Evolutionary conservation across 2,329 filamentous ascomycete species (phyloP).

Genomic region (Exophiala bonariae): DNA sequence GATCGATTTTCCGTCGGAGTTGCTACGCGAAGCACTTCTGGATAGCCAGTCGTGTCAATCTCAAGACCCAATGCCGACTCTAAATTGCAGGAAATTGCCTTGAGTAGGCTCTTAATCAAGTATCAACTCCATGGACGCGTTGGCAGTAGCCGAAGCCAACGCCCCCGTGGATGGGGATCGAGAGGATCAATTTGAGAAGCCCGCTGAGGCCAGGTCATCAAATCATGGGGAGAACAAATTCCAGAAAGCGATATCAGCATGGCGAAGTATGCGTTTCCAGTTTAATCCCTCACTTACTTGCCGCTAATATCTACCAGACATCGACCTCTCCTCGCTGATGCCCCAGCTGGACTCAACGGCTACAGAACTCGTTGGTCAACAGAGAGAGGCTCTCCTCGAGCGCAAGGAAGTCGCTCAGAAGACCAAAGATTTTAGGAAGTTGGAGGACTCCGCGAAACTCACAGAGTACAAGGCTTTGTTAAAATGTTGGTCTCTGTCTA

Average conservation of each 20-base stretch:
- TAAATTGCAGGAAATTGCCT: no score
- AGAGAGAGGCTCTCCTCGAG: conserved; percentile 92
- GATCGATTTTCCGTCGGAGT: no score
- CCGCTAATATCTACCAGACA: conserved; percentile 55
- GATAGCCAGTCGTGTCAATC: no score
- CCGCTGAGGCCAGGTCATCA: conserved; percentile 32
- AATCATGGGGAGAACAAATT: conserved; percentile 81
- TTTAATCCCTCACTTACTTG: not conserved
- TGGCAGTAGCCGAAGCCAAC: conserved; percentile 43
- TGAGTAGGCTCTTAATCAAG: no score
- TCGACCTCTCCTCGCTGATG: conserved; percentile 82
- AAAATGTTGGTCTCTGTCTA: conserved; percentile 60
- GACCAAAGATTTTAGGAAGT: conserved; percentile 95
- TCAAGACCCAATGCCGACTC: no score
- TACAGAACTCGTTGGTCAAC: conserved; percentile 91
- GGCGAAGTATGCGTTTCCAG: conserved; percentile 71
- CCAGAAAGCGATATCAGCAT: conserved; percentile 91
- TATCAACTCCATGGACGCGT: conserved; percentile 40
- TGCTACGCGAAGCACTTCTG: no score
- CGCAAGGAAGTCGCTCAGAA: conserved; percentile 98
- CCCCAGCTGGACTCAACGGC: conserved; percentile 86
- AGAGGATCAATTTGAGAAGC: conserved; percentile 30
- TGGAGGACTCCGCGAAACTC: conserved; percentile 85
- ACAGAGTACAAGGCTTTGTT: conserved; percentile 84
- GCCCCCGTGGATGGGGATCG: conserved; percentile 33